Evolutionary conservation across 2,329 filamentous ascomycete genomes (phyloP), one percentile per base, ranked within the genome.

Genomic region (Coniochaeta pulveracea): DNA sequence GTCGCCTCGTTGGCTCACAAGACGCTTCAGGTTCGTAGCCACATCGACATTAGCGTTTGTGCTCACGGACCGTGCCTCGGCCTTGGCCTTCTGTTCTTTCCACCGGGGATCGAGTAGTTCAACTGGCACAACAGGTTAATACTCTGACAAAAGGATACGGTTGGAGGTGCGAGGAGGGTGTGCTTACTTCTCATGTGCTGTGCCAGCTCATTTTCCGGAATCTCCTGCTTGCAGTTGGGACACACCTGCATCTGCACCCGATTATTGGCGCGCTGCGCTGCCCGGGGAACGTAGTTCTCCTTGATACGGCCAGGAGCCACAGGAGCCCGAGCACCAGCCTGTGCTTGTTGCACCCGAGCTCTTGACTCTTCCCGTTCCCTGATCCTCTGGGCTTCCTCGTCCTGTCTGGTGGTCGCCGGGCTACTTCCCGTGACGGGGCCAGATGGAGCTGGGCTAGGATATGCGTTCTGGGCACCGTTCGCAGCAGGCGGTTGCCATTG

Each of bases 11-110:
- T 93, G 84, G 44, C 84, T 88, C 16, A 88, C 86, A 33, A 96
- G 67, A n/a, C 89, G 80, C 64, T 96, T 96, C 41, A 96, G 71
- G 52, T 96, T 95, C 54, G 85, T 88, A 33, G 86, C 88, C 28
- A 93, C 85, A 46, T 96, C 89, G 21, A 72, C 75, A 1, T 81
- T 84, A 8, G 94, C 61, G 47, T 93, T 95, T 8, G 86, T 93
- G 1, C 83, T 88, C 2, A 84, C 75, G 42, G 81, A 85, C 40
- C 89, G 80, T 10, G 82, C 76, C 28, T 94, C 85, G 11, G 84
- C 77, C 54, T 93, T 93, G 37, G 84, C 82, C 45, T 86, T 85
- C 54, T 96, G 88, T 52, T 95, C 88, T 54, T 93, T 93, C 88
- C 89, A 96, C 38, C 82, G 75, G 1, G 89, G 89, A 52, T 96